Base-by-base conservation (phyloP, 1,284 basidiomycete species). In the Boletellus deceptivus region DNA sequence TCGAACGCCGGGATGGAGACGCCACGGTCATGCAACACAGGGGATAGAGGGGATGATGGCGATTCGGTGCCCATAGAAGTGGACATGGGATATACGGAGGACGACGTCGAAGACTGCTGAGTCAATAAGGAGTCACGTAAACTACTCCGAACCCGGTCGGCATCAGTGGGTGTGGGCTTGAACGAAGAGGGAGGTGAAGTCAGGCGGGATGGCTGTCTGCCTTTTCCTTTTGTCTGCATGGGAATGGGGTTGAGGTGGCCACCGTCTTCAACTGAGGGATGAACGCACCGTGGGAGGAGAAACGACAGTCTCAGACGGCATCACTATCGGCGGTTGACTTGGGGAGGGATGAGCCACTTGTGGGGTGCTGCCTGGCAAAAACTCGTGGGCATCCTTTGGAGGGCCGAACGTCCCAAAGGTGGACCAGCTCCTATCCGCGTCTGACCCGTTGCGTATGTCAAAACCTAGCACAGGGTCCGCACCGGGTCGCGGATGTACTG, bases 71-170 rank as follows among this genome's bases (percentile, higher is more conserved):
- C 77, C 42, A 80, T 71, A 11, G 72, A 74, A 2, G 74, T 82
- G 39, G 87, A 89, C 49, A 78, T 75, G 48, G 88, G 89, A 59
- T 90, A 91, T 22, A 89, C 67, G 10, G 89, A 89, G 7, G 87
- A 88, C 16, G 84, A 83, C 29, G 79, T 75, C 6, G 76, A 75
- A 6, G 87, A 86, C 50, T 71, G 69, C 34, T 76, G 72, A 4
- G 79, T 79, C 36, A 74, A 42, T 16, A 81, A 54, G 14, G 81
- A 83, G 57, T 83, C 77, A 50, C 76, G 73, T 43, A 73, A 17
- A 48, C 55, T 68, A 45, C 68, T 68, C 38, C 69, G 62, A 39
- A 31, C 44, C n/a, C 57, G 53, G 55, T 71, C 65, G 25, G 47
- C 46, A 35, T 70, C 65, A 10, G 53, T 14, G 24, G 43, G 46